phyloP scores from a whole-genome alignment of 2,329 filamentous ascomycete species.

The Claviceps sp. region DNA sequence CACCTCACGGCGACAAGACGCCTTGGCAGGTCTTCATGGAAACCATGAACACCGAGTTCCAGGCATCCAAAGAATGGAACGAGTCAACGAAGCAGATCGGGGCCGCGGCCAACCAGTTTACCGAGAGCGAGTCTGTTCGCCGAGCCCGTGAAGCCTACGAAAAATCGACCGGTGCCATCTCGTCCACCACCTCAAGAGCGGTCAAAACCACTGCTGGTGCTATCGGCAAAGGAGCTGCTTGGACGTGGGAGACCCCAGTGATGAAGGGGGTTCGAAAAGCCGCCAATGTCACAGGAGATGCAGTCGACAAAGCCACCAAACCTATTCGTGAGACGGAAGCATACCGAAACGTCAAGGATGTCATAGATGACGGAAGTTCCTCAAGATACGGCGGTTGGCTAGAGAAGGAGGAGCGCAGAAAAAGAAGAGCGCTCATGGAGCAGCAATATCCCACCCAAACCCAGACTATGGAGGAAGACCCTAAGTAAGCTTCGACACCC shows the following conservation, averaged over 20 bases:
- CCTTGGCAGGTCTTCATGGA: constrained; percentile 98
- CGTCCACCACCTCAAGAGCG: constrained; percentile 63
- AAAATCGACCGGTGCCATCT: constrained; percentile 71
- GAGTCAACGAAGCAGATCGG: constrained; percentile 93
- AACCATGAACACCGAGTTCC: constrained; percentile 87
- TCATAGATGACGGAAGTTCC: constrained; percentile 93
- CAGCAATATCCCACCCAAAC: constrained; percentile 37
- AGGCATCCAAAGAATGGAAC: constrained; percentile 97
- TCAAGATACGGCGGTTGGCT: constrained; percentile 93
- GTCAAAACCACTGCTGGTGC: constrained; percentile 75
- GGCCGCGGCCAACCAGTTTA: constrained; percentile 78
- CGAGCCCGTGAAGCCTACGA: constrained; percentile 77
- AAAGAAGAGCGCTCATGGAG: constrained; percentile 61
- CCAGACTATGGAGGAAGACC: constrained; percentile 67
- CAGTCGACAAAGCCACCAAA: constrained; percentile 85
- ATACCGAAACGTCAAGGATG: constrained; percentile 87
- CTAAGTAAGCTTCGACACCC: constrained; percentile 46
- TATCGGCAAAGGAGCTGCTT: constrained; percentile 80
- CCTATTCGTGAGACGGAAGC: constrained; percentile 90
- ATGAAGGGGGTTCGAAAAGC: constrained; percentile 84
- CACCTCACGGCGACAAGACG: constrained; percentile 96
- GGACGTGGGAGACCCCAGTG: constrained; percentile 93
- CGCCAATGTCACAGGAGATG: constrained; percentile 72
- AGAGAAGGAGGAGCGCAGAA: constrained; percentile 86
- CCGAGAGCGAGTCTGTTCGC: constrained; percentile 82